Percentiles rank a stretch among this genome's conserved stretches.
Conservation (phyloP, 441 rosid genomes). For the Corymbia calophylla region DNA sequence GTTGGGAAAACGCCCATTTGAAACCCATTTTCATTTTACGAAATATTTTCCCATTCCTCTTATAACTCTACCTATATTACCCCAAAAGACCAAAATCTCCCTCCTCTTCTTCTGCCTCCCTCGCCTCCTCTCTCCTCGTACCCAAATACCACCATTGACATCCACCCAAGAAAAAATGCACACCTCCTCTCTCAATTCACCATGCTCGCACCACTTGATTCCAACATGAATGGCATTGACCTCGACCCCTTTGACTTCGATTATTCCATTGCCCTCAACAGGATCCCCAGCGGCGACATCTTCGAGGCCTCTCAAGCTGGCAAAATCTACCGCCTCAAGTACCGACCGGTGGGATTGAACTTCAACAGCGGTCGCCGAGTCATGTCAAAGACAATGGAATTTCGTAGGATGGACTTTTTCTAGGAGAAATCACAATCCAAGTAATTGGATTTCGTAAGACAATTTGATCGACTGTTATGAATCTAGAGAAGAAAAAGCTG, state of each 20-base stretch:
- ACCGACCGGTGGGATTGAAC: conserved; percentile 65
- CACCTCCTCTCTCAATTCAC: neutral
- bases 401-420: neutral
- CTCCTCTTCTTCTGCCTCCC: neutral
- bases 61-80: neutral
- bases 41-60: neutral
- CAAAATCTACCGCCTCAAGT: conserved; percentile 60
- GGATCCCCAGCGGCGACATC: conserved; percentile 76
- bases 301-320: conserved; percentile 81
- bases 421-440: neutral
- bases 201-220: neutral
- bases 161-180: neutral
- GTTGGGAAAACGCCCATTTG: too few species aligned
- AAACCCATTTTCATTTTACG: neutral
- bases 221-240: conserved; percentile 62
- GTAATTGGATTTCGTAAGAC: neutral
- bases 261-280: conserved; percentile 62
- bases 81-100: neutral
- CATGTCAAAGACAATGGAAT: neutral
- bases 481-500: neutral
- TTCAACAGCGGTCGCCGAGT: neutral
- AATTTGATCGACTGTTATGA: neutral
- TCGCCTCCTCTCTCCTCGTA: neutral
- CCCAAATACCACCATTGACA: neutral
- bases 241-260: conserved; percentile 64